phyloP scores from a whole-genome alignment of 2,329 filamentous ascomycete species.

The Sclerotinia sclerotiorum region DNA sequence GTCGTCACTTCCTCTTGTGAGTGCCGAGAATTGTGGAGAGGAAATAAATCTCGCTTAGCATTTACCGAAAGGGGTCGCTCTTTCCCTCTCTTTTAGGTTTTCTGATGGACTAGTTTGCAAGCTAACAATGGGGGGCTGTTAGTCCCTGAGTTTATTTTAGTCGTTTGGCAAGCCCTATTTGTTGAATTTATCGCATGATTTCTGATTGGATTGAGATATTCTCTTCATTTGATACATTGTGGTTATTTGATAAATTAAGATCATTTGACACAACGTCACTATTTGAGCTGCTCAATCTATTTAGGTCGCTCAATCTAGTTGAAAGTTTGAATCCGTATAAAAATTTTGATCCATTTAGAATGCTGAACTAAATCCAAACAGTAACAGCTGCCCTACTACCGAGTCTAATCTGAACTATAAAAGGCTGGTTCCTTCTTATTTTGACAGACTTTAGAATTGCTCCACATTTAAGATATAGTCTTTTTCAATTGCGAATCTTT shows the following conservation, averaged over 20 bases:
- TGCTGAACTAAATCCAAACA: neutral
- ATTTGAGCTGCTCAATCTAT: neutral
- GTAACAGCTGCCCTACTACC: neutral
- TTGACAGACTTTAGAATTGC: no score
- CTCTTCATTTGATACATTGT: neutral
- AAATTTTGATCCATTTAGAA: neutral
- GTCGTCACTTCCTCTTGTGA: neutral
- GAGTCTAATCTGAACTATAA: neutral
- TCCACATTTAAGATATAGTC: neutral
- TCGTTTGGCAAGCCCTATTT: accelerated
- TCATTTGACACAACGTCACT: accelerated
- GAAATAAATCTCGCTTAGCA: neutral
- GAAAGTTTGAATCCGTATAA: no score
- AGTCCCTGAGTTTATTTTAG: neutral
- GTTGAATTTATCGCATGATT: neutral
- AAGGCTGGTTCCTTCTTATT: neutral
- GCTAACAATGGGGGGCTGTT: neutral
- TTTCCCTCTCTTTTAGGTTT: neutral
- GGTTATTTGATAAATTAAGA: neutral
- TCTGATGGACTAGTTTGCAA: neutral
- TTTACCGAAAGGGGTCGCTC: neutral
- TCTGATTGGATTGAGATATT: neutral
- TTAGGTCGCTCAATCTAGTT: neutral
- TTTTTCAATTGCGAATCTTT: neutral
- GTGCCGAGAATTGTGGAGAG: neutral